These are phyloP conservation scores for Botrytis fabae DNA, from an alignment of 2,329 filamentous ascomycete species.

Conservation along the genomic window DNA sequence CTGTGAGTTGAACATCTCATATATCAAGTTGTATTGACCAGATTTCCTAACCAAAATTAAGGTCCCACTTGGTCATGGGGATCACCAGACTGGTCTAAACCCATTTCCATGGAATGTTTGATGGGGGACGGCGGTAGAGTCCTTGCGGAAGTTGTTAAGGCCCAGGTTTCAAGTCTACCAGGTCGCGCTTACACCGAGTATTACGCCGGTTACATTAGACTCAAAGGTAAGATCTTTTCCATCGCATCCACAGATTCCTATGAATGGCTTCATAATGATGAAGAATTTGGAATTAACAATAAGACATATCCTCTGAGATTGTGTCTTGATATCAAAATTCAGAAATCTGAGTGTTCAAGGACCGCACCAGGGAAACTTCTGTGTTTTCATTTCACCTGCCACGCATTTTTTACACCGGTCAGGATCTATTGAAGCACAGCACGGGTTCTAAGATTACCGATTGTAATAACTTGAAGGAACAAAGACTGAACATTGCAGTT, in stretches of 20 bases:
- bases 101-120: too few relatives aligned
- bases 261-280: neutral
- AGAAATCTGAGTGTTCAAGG: neutral
- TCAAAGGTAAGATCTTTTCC: neutral
- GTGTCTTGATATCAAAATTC: neutral
- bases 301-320: too few relatives aligned
- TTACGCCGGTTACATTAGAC: neutral
- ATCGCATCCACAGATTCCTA: neutral
- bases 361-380: too few relatives aligned
- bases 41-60: neutral
- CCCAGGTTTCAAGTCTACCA: neutral
- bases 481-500: neutral
- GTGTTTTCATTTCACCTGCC: too few relatives aligned
- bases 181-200: neutral
- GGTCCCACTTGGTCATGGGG: constrained; percentile 2
- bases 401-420: too few relatives aligned
- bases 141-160: neutral
- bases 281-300: too few relatives aligned
- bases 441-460: neutral
- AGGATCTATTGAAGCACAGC: too few relatives aligned
- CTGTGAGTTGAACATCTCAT: neutral
- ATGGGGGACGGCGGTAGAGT: neutral
- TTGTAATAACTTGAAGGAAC: neutral
- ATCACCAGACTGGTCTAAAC: neutral
- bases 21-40: too few relatives aligned